phyloP scores from a whole-genome alignment of 2,329 filamentous ascomycete species.

The Sporothrix protearum region DNA sequence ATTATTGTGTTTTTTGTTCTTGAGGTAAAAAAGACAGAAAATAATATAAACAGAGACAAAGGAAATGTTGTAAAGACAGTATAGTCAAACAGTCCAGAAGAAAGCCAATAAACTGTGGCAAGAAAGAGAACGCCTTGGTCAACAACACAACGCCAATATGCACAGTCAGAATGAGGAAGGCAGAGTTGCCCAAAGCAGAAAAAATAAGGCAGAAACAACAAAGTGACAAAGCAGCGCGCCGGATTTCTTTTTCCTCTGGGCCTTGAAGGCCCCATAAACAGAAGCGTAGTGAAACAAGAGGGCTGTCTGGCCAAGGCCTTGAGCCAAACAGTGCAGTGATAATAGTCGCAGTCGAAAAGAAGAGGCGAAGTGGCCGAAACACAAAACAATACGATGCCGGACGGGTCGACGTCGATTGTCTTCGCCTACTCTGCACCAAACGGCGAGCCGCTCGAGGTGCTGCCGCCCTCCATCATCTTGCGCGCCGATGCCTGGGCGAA shows the following conservation, averaged over 20 bases:
- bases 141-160: slow-evolving; percentile 13
- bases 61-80: slow-evolving; percentile 1
- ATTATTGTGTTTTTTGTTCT: background rate
- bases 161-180: background rate
- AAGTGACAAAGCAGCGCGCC: background rate
- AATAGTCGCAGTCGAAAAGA: slow-evolving; percentile 2
- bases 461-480: slow-evolving; percentile 57
- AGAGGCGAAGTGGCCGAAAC: background rate
- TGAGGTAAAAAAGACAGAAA: background rate
- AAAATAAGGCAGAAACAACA: background rate
- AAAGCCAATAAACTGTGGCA: background rate
- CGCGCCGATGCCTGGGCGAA: slow-evolving; percentile 59
- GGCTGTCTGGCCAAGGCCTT: background rate
- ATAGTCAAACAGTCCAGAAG: background rate
- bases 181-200: background rate
- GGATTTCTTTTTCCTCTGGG: background rate
- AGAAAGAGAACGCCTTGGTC: background rate
- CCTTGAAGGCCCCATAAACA: background rate
- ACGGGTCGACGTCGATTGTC: too few relatives aligned
- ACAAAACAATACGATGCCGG: background rate
- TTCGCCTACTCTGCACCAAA: background rate
- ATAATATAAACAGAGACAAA: slow-evolving; percentile 7
- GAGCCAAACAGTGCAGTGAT: background rate
- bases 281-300: too few relatives aligned
- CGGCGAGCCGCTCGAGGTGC: slow-evolving; percentile 30